phyloP scores from a whole-genome alignment of 1,284 basidiomycete species.

The Bondarzewia mesenterica region DNA sequence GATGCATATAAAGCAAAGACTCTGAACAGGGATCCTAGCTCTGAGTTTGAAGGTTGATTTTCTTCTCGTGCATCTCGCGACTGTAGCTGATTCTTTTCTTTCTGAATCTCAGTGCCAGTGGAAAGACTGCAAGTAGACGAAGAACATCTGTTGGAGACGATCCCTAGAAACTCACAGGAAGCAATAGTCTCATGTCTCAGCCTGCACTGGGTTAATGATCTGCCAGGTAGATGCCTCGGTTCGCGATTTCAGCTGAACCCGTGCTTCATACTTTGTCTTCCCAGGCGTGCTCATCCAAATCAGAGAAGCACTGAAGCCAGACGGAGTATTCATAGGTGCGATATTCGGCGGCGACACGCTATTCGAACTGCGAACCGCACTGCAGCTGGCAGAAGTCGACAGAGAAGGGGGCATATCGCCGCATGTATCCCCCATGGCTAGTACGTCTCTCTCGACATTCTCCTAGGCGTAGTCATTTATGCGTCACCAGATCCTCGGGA shows the following conservation, averaged over 20 bases:
- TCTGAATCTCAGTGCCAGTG: constrained; percentile 50
- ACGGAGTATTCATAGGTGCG: constrained; percentile 92
- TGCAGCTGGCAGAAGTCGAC: constrained; percentile 93
- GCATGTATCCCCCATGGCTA: constrained; percentile 94
- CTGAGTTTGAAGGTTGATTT: constrained; percentile 65
- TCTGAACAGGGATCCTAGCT: constrained; percentile 66
- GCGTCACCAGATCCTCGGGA: constrained; percentile 71
- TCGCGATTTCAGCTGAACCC: constrained; percentile 1
- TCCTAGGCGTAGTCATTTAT: neutral
- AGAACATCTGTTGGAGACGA: constrained; percentile 56
- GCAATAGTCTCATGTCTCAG: constrained; percentile 88
- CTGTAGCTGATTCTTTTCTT: neutral
- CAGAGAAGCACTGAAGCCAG: constrained; percentile 77
- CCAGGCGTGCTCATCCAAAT: constrained; percentile 87
- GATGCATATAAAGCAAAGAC: constrained; percentile 37
- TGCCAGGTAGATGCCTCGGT: constrained; percentile 66
- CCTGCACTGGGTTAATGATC: constrained; percentile 97
- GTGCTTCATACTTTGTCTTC: neutral
- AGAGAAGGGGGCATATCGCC: constrained; percentile 94
- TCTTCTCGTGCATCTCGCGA: neutral
- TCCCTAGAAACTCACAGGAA: constrained; percentile 77
- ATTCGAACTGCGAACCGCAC: constrained; percentile 84
- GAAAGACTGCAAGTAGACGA: constrained; percentile 74
- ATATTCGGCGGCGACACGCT: constrained; percentile 95
- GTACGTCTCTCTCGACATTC: constrained; percentile 29